Conservation (phyloP, 805 yeast genomes). For the Starmerella stigmatis region DNA sequence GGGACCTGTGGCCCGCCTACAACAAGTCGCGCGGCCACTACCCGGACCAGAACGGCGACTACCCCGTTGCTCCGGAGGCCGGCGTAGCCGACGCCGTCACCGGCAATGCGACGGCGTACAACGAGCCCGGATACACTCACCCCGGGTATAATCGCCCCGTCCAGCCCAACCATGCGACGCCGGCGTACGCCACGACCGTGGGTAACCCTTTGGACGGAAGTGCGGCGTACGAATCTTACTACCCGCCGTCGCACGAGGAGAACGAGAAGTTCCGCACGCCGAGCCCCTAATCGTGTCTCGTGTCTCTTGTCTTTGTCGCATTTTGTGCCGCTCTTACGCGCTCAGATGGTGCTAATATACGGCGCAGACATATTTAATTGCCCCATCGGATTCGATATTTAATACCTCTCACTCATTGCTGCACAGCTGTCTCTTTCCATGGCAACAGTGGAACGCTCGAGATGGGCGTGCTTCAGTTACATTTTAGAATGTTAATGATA, state of each 20-base stretch:
- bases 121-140: neutral
- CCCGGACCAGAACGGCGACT: slow-evolving; percentile 10
- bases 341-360: too few species aligned
- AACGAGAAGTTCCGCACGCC: slow-evolving; percentile 7
- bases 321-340: too few species aligned
- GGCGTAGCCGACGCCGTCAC: slow-evolving; percentile 1
- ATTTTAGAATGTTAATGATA: too few species aligned
- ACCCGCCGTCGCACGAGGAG: slow-evolving; percentile 1
- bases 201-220: neutral
- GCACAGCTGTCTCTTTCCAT: too few species aligned
- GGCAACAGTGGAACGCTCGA: too few species aligned
- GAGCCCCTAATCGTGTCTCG: too few species aligned
- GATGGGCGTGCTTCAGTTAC: too few species aligned
- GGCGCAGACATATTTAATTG: too few species aligned
- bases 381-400: too few species aligned
- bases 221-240: neutral
- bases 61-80: slow-evolving; percentile 11
- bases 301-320: neutral
- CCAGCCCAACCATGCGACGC: too few species aligned
- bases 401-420: too few species aligned
- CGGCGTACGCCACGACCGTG: too few species aligned
- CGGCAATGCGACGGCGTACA: neutral
- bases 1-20: slow-evolving; percentile 62
- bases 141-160: neutral
- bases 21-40: slow-evolving; percentile 29